Percentiles rank a stretch among this genome's conserved stretches.
Conservation (phyloP, 352 stramenopile genomes). For the Globisporangium irregulare region DNA sequence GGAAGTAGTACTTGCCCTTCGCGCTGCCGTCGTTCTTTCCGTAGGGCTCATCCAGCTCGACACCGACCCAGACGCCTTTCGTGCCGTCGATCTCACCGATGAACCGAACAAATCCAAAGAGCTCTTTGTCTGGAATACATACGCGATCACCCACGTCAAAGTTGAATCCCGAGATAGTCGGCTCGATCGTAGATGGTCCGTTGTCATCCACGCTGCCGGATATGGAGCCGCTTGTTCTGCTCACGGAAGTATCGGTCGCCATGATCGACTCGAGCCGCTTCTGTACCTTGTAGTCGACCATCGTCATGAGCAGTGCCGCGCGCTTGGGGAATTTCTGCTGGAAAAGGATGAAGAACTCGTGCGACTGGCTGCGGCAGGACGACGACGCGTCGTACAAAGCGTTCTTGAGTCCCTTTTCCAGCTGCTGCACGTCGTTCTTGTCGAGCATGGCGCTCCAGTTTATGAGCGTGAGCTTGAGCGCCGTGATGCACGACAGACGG, state of each 20-base stretch:
- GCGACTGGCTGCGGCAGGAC: conserved; percentile 58
- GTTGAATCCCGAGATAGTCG: conserved; percentile 33
- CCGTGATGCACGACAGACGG: conserved; percentile 67
- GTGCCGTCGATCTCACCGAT: conserved; percentile 65
- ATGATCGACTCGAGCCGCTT: conserved; percentile 71
- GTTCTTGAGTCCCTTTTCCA: conserved; percentile 72
- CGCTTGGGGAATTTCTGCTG: conserved; percentile 80
- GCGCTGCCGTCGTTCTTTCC: conserved; percentile 85
- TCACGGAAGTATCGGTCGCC: conserved; percentile 10
- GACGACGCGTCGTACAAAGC: conserved; percentile 79
- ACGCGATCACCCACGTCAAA: conserved; percentile 72
- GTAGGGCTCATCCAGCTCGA: conserved; percentile 71
- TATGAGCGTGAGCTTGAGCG: conserved; percentile 44
- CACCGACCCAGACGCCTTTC: conserved; percentile 73
- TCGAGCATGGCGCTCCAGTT: conserved; percentile 76
- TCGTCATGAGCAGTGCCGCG: conserved; percentile 53
- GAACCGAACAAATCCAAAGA: conserved; percentile 81
- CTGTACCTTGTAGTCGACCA: conserved; percentile 83
- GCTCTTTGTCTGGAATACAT: conserved; percentile 81
- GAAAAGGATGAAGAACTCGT: conserved; percentile 70
- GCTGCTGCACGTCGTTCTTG: conserved; percentile 75
- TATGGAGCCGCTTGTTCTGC: conserved; percentile 19
- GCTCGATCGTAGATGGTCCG: conserved; percentile 14
- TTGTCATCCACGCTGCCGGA: conserved; percentile 56
- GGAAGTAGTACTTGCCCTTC: conserved; percentile 80